Base-by-base conservation (phyloP, 2,329 filamentous ascomycete species). In the Ophiocordyceps australis region DNA sequence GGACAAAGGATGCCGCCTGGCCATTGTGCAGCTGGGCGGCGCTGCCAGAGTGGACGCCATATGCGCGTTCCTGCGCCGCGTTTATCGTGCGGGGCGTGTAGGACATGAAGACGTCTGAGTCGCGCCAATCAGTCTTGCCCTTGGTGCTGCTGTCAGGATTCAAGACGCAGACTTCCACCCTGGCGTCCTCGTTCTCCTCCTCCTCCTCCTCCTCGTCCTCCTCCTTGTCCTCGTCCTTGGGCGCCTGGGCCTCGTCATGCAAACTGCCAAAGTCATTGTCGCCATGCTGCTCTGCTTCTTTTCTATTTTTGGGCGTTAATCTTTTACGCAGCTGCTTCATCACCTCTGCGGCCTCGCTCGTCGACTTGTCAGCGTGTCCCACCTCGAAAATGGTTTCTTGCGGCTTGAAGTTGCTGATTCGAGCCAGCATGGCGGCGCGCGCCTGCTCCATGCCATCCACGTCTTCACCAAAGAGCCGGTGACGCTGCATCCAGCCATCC, bases 331-430 rank as follows among this genome's bases (percentile, higher is more conserved):
- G 64, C 24, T 72, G 65, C 38, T 71, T 73, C 69, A 89, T 81
- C 17, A 86, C 59, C 32, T 82, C 75, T 3, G 74, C 76, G 6
- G 77, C 74, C 42, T 76, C 72, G 25, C 54, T 60, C 20, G 58
- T 59, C 3, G 58, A 61, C 35, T 78, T 75, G 20, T 73, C 76
- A 32, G 74, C 67, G 37, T 75, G 71, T 6, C 79, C 78, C 34
- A 94, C 74, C 49, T 98, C 89, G 39, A 98, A 98, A n/a, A 98
- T 81, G 0, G 86, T 95, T 50, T 98, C 89, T 22, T 74, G 63
- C 0, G 91, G 89, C 38, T 81, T 71, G 54, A 89, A 98, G 3
- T 77, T 76, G 39, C 81, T 85, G 30, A 98, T 81, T 30, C 74
- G 70, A 17, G 82, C 81, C 17, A 98, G 59, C 80, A 98, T 92